Evolutionary conservation across 176 grass and related monocot species (phyloP).

Genomic region (Zea luxurians): DNA sequence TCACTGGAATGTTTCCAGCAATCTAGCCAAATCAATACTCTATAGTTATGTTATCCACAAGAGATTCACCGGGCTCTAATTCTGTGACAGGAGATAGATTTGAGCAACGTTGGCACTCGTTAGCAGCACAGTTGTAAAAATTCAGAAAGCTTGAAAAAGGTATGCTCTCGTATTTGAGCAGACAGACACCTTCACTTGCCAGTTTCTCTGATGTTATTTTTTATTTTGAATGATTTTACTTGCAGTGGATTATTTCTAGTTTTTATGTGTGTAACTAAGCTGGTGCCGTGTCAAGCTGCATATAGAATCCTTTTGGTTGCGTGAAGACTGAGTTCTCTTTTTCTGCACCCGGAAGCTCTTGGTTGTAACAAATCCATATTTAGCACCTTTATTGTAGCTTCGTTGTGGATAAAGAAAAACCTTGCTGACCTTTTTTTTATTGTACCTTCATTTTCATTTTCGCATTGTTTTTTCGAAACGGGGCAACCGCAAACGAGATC

Average conservation of each 20-base stretch:
- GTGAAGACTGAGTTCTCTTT: background rate
- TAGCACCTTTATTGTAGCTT: background rate
- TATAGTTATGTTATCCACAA: background rate
- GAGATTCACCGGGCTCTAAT: background rate
- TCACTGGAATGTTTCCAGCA: background rate
- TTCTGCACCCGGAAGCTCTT: background rate
- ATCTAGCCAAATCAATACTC: background rate
- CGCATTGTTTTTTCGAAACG: too few species aligned
- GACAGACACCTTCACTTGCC: background rate
- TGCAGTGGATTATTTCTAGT: background rate
- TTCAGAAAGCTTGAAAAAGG: slow-evolving; percentile 18
- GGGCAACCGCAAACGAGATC: too few species aligned
- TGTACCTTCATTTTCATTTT: too few species aligned
- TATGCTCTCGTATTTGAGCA: background rate
- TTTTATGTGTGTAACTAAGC: slow-evolving; percentile 14
- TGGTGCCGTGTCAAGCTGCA: background rate
- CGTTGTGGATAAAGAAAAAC: background rate
- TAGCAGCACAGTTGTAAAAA: slow-evolving; percentile 13
- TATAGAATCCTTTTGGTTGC: background rate
- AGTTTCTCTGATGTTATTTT: background rate
- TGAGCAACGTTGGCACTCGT: background rate
- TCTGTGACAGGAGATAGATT: slow-evolving; percentile 33
- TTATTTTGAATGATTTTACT: background rate
- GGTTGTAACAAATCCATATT: slow-evolving; percentile 2
- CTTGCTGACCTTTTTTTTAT: too few species aligned